Base-by-base conservation (phyloP, 108 stramenopile species). In the Epipyxis sp. region DNA sequence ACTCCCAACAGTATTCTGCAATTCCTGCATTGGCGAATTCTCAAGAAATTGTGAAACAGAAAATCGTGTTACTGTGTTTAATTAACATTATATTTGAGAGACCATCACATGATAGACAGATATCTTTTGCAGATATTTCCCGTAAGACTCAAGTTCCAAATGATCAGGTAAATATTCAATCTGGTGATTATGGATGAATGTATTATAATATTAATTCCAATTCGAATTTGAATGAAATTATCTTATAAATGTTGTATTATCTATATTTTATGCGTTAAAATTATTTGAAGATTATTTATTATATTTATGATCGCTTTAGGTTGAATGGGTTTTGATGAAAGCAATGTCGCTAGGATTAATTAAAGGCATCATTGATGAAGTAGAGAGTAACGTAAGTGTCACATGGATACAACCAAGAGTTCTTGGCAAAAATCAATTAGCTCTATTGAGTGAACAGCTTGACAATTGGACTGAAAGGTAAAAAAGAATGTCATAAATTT, bases 371-470 rank as follows among this genome's bases (percentile, higher is more conserved):
- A 84, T 87, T 39, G 84, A 86, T 69, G 80, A 84, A 79, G 85
- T 86, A 44, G 25, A 42, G 2, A 57, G 32, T 59, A 1, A 13
- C 1, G 90, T 97, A 1, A 84, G 91, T 59, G 92, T 99, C 2
- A 90, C 92, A 37, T 99, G 97, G 95, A 92, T 99, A n/a, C 89
- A 95, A 88, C 97, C 98, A n/a, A 90, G 96, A 29, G 94, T 93
- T 27, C 90, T 99, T 84, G 82, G 88, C 59, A 68, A 71, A 27
- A 83, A 78, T 1, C 95, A 97, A 87, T 82, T 98, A 81, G 45
- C 78, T 29, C 87, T 86, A 44, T 86, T 99, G 80, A 87, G 87
- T 1, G 79, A 78, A 32, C 89, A 92, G 80, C 90, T 98, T 13
- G 86, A 40, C 34, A 62, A 62, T 34, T 89, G 88, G 88, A 35